Percentiles rank a stretch among this genome's conserved stretches.
phyloP scores from a whole-genome alignment of 2,329 filamentous ascomycete species.

The Rutstroemia sp. region DNA sequence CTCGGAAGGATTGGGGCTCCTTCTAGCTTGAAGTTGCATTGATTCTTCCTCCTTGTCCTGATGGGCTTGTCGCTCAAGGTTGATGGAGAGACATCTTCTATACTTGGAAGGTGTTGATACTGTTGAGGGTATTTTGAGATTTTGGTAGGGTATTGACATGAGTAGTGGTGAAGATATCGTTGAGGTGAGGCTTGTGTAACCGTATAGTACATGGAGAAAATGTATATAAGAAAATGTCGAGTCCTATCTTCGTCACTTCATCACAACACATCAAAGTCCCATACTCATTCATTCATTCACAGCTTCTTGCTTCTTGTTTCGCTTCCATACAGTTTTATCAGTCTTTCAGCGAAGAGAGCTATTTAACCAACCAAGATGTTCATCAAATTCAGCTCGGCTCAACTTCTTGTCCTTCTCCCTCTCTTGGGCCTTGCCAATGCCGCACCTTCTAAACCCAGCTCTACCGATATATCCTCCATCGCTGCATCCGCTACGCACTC shows the following conservation, averaged over 20 bases:
- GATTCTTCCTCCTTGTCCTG: background rate
- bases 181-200: too few relatives aligned
- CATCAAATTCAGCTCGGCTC: background rate
- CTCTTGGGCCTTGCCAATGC: constrained; percentile 1
- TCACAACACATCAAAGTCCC: too few relatives aligned
- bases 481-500: background rate
- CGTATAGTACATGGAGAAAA: too few relatives aligned
- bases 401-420: constrained; percentile 4
- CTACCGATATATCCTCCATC: background rate
- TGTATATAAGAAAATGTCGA: too few relatives aligned
- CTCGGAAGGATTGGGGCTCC: background rate
- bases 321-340: background rate
- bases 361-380: background rate
- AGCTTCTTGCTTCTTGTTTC: background rate
- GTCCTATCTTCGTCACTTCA: too few relatives aligned
- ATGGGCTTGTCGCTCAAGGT: background rate
- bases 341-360: background rate
- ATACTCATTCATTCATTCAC: background rate
- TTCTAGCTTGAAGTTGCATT: background rate
- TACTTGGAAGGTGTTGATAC: background rate
- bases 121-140: background rate
- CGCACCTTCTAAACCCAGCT: background rate
- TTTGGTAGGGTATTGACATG: too few relatives aligned
- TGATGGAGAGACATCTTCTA: background rate
- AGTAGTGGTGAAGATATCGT: too few relatives aligned